Conservation (phyloP, 768 basidiomycete genomes). For the Cyclocybe cylindracea region DNA sequence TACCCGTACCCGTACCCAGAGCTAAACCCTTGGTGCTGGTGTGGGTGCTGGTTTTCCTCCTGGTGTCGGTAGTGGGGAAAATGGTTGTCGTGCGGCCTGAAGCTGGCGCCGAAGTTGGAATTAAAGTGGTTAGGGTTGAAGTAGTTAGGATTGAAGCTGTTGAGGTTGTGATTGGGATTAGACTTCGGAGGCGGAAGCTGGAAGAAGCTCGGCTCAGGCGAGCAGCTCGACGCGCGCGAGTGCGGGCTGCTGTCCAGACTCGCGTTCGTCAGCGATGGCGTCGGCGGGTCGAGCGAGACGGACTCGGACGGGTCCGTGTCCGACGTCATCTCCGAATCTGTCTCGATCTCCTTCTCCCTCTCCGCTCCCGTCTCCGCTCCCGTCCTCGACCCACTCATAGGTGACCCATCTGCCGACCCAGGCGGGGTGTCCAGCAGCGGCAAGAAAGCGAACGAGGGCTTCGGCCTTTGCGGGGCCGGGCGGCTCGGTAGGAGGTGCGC, state of each 20-base stretch:
- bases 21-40: too few species aligned
- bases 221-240: conserved; percentile 33
- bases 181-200: conserved; percentile 21
- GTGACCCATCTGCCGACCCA: conserved; percentile 16
- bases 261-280: conserved; percentile 36
- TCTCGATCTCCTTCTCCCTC: neutral
- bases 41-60: too few species aligned
- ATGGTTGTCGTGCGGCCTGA: too few species aligned
- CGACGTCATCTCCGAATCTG: conserved; percentile 11
- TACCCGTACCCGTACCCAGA: too few species aligned
- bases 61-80: too few species aligned
- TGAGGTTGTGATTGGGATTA: neutral
- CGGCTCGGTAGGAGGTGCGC: conserved; percentile 28
- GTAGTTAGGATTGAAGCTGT: too few species aligned
- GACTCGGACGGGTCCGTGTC: conserved; percentile 26
- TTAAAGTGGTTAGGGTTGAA: too few species aligned
- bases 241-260: conserved; percentile 38
- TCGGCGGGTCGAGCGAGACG: conserved; percentile 28
- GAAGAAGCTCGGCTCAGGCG: conserved; percentile 31
- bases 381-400: conserved; percentile 10
- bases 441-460: conserved; percentile 34
- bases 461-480: conserved; percentile 20
- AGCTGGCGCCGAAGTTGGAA: too few species aligned
- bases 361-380: neutral
- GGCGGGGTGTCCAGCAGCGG: conserved; percentile 37